phyloP scores from a whole-genome alignment of 2,329 filamentous ascomycete genomes.

The Ophiocordyceps camponoti-floridani region DNA sequence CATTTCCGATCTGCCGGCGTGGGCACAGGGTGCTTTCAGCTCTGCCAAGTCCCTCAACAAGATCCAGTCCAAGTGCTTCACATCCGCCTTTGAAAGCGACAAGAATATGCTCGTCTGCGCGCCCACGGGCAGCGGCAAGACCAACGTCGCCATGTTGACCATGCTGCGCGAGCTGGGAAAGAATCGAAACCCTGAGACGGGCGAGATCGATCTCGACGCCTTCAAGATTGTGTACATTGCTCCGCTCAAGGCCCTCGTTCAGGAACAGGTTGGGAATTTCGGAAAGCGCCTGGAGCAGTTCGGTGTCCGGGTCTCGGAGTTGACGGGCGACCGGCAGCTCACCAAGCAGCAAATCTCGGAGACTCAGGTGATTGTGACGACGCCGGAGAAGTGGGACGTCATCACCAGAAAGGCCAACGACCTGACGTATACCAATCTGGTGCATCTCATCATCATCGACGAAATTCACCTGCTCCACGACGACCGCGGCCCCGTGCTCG shows the following conservation, averaged over 20 bases:
- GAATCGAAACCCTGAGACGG: slow-evolving; percentile 71
- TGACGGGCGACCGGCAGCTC: slow-evolving; percentile 93
- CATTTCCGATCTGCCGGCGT: slow-evolving; percentile 77
- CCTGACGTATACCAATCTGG: slow-evolving; percentile 91
- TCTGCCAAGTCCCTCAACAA: slow-evolving; percentile 77
- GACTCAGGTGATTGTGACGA: slow-evolving; percentile 95
- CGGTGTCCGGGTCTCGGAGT: slow-evolving; percentile 81
- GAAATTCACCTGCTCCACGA: slow-evolving; percentile 97
- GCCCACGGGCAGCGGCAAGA: slow-evolving; percentile 93
- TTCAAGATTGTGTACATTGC: slow-evolving; percentile 99
- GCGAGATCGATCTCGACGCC: slow-evolving; percentile 86
- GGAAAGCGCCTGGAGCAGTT: slow-evolving; percentile 79
- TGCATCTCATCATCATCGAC: slow-evolving; percentile 88
- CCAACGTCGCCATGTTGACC: slow-evolving; percentile 93
- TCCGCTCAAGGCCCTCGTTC: slow-evolving; percentile 84
- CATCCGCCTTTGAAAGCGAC: slow-evolving; percentile 79
- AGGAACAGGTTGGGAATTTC: slow-evolving; percentile 97
- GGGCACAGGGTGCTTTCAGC: slow-evolving; percentile 76
- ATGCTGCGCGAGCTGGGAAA: slow-evolving; percentile 96
- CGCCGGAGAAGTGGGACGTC: slow-evolving; percentile 97
- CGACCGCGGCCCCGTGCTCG: slow-evolving; percentile 86
- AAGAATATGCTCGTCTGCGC: slow-evolving; percentile 97
- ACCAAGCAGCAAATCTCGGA: slow-evolving; percentile 98
- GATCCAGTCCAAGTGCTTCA: slow-evolving; percentile 87
- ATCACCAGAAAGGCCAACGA: slow-evolving; percentile 97